These are phyloP conservation scores for Candida boidinii DNA, from an alignment of 805 yeast species.

Conservation along the genomic window DNA sequence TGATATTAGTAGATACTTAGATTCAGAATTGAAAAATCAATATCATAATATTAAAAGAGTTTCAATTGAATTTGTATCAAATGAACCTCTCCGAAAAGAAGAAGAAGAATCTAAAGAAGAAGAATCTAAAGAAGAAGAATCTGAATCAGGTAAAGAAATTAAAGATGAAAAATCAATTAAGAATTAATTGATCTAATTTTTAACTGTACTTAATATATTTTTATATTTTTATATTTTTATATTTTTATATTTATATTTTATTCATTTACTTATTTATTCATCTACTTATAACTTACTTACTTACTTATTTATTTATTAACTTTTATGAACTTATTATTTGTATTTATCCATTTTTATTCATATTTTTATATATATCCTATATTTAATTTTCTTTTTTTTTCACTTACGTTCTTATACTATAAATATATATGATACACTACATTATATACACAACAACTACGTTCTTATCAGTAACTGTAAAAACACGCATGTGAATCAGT, in stretches of 20 bases:
- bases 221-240: background rate
- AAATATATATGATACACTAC: too few species aligned
- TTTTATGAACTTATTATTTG: too few species aligned
- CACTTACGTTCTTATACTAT: too few species aligned
- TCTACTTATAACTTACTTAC: too few species aligned
- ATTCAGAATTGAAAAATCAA: constrained; percentile 22
- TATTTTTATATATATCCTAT: too few species aligned
- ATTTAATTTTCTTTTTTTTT: too few species aligned
- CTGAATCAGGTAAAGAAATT: background rate
- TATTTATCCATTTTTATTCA: too few species aligned
- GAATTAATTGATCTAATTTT: background rate
- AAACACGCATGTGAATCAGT: too few species aligned
- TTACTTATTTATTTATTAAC: too few species aligned
- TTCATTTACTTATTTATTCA: background rate
- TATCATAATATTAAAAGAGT: constrained; percentile 26
- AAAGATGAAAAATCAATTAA: background rate
- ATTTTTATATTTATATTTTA: background rate
- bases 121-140: constrained; percentile 4
- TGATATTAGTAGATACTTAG: constrained; percentile 17
- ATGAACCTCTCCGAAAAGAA: constrained; percentile 1
- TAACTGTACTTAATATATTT: background rate
- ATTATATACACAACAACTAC: too few species aligned
- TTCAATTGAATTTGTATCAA: constrained; percentile 23
- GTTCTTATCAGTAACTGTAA: too few species aligned
- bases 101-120: constrained; percentile 5